Percentiles rank a stretch among this genome's conserved stretches.
Evolutionary conservation across 106 monocot genomes (phyloP).

Genomic region (Amphibolis antarctica): DNA sequence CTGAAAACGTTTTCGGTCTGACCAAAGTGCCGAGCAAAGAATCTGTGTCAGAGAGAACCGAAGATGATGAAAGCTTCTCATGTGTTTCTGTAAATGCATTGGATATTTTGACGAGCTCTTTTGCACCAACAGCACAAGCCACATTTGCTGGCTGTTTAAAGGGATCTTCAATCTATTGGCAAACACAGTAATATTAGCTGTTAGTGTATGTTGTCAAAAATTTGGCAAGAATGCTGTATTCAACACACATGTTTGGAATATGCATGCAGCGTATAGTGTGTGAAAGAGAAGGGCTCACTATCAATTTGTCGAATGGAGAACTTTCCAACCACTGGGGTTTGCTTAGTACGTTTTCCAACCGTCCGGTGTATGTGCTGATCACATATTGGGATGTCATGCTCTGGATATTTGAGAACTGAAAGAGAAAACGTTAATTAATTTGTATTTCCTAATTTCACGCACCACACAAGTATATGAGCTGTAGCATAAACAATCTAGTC

Average conservation of each 20-base stretch:
- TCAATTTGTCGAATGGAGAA: conserved; percentile 10
- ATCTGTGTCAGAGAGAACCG: conserved; percentile 3
- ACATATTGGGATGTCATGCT: conserved; percentile 10
- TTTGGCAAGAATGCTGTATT: background rate
- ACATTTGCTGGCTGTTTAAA: conserved; percentile 12
- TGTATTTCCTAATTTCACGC: background rate
- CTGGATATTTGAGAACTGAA: conserved; percentile 9
- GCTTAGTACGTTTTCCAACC: conserved; percentile 6
- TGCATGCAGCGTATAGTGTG: background rate
- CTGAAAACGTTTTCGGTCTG: conserved; percentile 3
- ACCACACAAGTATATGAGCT: no score
- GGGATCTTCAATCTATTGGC: conserved; percentile 14
- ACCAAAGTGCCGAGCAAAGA: conserved; percentile 5
- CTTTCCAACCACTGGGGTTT: conserved; percentile 9
- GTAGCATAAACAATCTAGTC: no score
- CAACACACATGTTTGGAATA: background rate
- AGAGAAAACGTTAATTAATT: background rate
- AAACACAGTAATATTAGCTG: background rate
- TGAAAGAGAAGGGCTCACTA: conserved; percentile 3
- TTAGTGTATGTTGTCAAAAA: background rate
- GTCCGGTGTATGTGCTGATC: conserved; percentile 14
- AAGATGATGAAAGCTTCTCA: conserved; percentile 4
- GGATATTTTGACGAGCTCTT: conserved; percentile 8
- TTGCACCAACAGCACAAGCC: conserved; percentile 5
- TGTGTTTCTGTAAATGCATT: conserved; percentile 16